phyloP scores from a whole-genome alignment of 2,329 filamentous ascomycete species.

The Aquanectria penicillioides region DNA sequence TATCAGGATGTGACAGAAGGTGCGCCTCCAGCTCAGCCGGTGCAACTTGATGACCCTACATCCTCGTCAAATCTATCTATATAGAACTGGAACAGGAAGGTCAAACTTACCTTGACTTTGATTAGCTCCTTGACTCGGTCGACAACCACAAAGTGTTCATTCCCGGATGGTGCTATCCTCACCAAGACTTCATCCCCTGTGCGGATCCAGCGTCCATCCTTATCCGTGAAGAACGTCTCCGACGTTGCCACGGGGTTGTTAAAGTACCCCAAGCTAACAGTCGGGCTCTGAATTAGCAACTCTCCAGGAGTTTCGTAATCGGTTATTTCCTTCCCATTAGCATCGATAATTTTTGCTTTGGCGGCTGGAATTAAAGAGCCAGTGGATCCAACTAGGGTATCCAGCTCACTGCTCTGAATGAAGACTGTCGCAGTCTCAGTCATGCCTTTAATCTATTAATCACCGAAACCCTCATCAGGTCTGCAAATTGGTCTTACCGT shows the following conservation, averaged over 20 bases:
- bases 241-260: not conserved
- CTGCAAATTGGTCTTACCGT: not conserved
- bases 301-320: not conserved
- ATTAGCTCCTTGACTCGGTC: conserved; percentile 12
- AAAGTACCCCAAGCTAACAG: conserved; percentile 1
- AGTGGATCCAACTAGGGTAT: not conserved
- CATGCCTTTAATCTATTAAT: not conserved
- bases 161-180: not conserved
- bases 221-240: not conserved
- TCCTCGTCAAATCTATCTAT: not conserved
- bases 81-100: not conserved
- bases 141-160: conserved; percentile 9
- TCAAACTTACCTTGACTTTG: conserved; percentile 5
- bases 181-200: conserved; percentile 3
- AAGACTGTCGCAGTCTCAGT: conserved; percentile 3
- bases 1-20: conserved; percentile 74
- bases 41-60: conserved; percentile 78
- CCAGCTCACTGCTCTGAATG: not conserved
- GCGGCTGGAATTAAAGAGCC: not conserved
- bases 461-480: not conserved
- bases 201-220: conserved; percentile 2
- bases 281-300: not conserved
- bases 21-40: conserved; percentile 83
- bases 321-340: not conserved
- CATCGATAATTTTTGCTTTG: conserved; percentile 1